Conservation (phyloP, 371 early-diverging fungal genomes). For the Phascolomyces articulosus region DNA sequence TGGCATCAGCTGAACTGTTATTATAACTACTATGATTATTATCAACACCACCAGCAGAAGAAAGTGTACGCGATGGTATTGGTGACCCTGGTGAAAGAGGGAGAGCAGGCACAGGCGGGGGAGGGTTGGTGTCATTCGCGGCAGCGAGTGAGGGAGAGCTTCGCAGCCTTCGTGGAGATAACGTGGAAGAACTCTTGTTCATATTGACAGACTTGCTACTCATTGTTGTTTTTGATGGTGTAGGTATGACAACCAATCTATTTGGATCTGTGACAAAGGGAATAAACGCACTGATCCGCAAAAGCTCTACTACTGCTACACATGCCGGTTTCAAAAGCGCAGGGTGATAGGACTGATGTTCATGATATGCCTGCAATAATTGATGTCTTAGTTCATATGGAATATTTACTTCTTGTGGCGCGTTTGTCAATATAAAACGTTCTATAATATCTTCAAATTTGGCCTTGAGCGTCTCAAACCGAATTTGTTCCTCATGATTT, state of each 20-base stretch:
- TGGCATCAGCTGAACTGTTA: background rate
- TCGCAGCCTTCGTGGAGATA: conserved; percentile 14
- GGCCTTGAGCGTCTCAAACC: conserved; percentile 28
- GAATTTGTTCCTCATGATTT: conserved; percentile 20
- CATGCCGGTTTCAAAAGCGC: conserved; percentile 34
- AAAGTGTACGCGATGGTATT: background rate
- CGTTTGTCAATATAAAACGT: conserved; percentile 31
- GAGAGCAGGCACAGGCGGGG: background rate
- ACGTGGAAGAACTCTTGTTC: background rate
- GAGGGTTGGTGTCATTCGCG: conserved; percentile 8
- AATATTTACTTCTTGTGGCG: conserved; percentile 47
- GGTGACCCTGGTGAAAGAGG: background rate
- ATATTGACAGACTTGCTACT: background rate
- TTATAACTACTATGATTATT: background rate
- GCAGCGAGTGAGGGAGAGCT: conserved; percentile 1
- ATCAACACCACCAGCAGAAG: background rate
- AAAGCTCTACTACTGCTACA: conserved; percentile 34
- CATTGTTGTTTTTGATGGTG: conserved; percentile 4
- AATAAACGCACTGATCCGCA: conserved; percentile 45
- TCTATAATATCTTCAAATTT: conserved; percentile 35
- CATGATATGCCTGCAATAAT: conserved; percentile 27
- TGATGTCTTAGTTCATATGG: conserved; percentile 37
- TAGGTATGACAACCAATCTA: conserved; percentile 4
- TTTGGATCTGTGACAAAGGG: conserved; percentile 38
- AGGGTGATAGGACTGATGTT: conserved; percentile 36